These are phyloP conservation scores for Leptographium wingfieldii DNA, from an alignment of 2,329 filamentous ascomycete species.

Conservation along the genomic window DNA sequence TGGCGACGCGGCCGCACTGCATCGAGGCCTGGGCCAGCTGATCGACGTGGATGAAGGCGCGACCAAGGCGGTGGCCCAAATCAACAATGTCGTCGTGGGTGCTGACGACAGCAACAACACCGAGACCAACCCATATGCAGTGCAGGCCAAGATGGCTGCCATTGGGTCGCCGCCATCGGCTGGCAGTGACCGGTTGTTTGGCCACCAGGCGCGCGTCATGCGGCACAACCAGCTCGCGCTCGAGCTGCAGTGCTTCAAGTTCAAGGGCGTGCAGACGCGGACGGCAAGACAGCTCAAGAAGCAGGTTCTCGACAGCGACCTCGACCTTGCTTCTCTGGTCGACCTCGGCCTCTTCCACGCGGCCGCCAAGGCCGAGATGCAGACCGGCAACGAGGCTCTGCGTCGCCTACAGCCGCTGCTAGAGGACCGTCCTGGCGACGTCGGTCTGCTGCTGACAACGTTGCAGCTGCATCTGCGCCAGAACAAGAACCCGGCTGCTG, in stretches of 20 bases:
- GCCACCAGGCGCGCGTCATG: slow-evolving; percentile 53
- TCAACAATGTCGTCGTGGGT: slow-evolving; percentile 38
- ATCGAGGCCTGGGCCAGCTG: slow-evolving; percentile 37
- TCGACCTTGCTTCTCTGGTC: slow-evolving; percentile 16
- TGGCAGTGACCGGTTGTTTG: slow-evolving; percentile 52
- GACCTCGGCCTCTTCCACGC: slow-evolving; percentile 45
- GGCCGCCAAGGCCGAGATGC: slow-evolving; percentile 56
- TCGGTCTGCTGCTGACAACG: slow-evolving; percentile 68
- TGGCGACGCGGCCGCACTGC: slow-evolving; percentile 51
- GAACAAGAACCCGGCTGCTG: slow-evolving; percentile 62
- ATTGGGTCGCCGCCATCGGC: slow-evolving; percentile 34
- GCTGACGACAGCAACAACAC: background rate
- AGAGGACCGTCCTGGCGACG: slow-evolving; percentile 62
- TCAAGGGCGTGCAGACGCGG: slow-evolving; percentile 41
- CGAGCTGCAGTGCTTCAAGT: slow-evolving; percentile 56
- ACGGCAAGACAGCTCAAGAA: slow-evolving; percentile 31
- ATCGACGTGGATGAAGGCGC: slow-evolving; percentile 50
- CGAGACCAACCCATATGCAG: slow-evolving; percentile 50
- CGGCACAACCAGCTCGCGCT: slow-evolving; percentile 51
- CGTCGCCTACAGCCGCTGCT: slow-evolving; percentile 57
- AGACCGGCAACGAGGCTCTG: slow-evolving; percentile 53
- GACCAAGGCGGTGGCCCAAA: slow-evolving; percentile 51
- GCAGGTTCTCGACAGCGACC: slow-evolving; percentile 13
- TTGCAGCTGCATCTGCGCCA: slow-evolving; percentile 68
- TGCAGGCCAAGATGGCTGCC: slow-evolving; percentile 47